These are phyloP conservation scores for Agrocybe pediades DNA, from an alignment of 768 basidiomycete species.

Conservation along the genomic window DNA sequence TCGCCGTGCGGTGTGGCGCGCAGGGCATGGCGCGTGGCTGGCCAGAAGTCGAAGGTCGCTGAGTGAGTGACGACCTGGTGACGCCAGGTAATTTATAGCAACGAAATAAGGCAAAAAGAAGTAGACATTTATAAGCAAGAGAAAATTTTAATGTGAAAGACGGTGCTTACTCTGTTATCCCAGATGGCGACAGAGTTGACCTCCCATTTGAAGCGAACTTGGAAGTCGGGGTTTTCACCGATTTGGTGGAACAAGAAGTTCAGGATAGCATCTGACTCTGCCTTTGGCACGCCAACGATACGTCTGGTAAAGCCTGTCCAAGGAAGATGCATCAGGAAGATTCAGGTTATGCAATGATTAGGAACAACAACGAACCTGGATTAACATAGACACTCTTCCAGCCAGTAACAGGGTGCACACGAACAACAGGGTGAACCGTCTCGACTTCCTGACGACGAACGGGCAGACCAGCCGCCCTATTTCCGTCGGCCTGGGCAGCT, in stretches of 20 bases:
- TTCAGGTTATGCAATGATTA: not conserved
- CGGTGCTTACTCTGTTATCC: conserved; percentile 71
- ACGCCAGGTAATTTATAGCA: too few relatives aligned
- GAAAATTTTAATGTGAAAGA: not conserved
- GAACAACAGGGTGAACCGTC: conserved; percentile 77
- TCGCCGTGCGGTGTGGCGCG: conserved; percentile 84
- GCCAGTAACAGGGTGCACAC: conserved; percentile 83
- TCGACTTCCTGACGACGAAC: conserved; percentile 73
- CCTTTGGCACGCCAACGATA: conserved; percentile 78
- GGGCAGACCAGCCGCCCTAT: conserved; percentile 66
- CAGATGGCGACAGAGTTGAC: conserved; percentile 79
- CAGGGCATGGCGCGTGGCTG: conserved; percentile 73
- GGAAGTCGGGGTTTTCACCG: conserved; percentile 69
- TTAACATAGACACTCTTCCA: conserved; percentile 87
- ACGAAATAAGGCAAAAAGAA: too few relatives aligned
- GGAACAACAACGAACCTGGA: conserved; percentile 44
- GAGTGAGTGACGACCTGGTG: conserved; percentile 70
- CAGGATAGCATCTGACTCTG: conserved; percentile 77
- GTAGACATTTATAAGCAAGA: not conserved
- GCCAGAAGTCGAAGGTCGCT: conserved; percentile 85
- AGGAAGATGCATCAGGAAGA: not conserved
- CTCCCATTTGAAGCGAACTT: conserved; percentile 80
- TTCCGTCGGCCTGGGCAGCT: conserved; percentile 75
- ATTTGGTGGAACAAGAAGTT: conserved; percentile 73
- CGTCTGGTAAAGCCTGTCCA: conserved; percentile 72